phyloP scores from a whole-genome alignment of 1,284 basidiomycete genomes.

The Serendipita sp. region DNA sequence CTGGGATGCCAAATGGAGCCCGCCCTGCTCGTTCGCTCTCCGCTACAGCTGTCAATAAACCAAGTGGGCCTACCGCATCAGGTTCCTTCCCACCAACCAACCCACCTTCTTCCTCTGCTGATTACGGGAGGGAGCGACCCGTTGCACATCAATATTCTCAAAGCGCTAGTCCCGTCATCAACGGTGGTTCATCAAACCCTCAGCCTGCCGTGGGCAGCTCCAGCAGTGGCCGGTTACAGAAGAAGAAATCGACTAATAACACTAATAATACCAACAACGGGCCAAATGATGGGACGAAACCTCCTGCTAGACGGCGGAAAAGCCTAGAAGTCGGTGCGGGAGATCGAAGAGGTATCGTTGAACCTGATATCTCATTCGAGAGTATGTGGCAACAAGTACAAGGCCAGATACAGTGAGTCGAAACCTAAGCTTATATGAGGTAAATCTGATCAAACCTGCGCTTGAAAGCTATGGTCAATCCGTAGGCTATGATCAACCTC shows the following conservation, averaged over 20 bases:
- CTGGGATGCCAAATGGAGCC: background rate
- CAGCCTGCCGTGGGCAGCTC: background rate
- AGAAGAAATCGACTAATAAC: background rate
- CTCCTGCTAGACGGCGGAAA: background rate
- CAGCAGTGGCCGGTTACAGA: background rate
- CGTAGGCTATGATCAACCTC: background rate
- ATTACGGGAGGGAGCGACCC: background rate
- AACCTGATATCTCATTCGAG: background rate
- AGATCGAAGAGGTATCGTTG: conserved; percentile 4
- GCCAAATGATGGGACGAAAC: background rate
- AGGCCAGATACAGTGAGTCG: background rate
- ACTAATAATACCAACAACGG: background rate
- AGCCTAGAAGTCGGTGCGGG: background rate
- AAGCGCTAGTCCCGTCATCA: background rate
- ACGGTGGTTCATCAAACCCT: background rate
- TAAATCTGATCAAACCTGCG: background rate
- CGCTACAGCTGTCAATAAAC: background rate
- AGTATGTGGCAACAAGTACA: background rate
- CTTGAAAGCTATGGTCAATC: background rate
- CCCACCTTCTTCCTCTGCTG: background rate
- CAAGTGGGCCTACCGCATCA: background rate
- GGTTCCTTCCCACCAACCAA: background rate
- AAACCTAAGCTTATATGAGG: background rate
- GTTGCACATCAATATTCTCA: background rate
- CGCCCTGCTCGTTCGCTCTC: background rate